Conservation (phyloP, 768 basidiomycete species). For the Rhodotorula graminis region DNA sequence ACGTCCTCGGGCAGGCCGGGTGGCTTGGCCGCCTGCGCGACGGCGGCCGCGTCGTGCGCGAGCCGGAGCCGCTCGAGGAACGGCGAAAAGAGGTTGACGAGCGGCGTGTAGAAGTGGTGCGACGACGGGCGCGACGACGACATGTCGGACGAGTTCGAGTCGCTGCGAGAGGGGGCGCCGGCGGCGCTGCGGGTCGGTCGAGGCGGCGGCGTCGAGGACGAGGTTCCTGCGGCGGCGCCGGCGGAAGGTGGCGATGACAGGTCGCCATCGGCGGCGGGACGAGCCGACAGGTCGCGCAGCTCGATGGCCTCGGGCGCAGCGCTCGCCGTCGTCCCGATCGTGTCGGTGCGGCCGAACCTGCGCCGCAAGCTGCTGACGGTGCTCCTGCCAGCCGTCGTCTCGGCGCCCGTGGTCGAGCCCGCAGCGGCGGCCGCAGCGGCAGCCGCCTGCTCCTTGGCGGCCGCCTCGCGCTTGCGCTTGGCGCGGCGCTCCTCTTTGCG, state of each 20-base stretch:
- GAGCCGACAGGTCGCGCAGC: conserved; percentile 8
- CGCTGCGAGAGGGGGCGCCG: conserved; percentile 1
- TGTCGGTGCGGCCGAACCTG: conserved; percentile 1
- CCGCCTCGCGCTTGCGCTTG: conserved; percentile 17
- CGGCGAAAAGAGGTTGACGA: conserved; percentile 18
- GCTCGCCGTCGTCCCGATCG: not conserved
- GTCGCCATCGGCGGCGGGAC: not conserved
- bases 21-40: conserved; percentile 18
- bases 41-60: conserved; percentile 22
- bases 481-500: conserved; percentile 16
- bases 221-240: not conserved
- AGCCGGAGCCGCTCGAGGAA: conserved; percentile 25
- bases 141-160: conserved; percentile 20
- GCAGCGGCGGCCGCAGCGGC: not conserved
- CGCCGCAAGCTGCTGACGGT: conserved; percentile 6
- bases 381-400: not conserved
- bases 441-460: not conserved
- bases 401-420: not conserved
- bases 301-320: conserved; percentile 23
- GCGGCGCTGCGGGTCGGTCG: conserved; percentile 1
- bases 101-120: conserved; percentile 29
- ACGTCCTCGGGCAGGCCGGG: conserved; percentile 33
- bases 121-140: not conserved
- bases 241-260: not conserved
- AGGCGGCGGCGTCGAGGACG: not conserved